phyloP scores from a whole-genome alignment of 495 filamentous ascomycete genomes.

The Talaromyces wortmannii region DNA sequence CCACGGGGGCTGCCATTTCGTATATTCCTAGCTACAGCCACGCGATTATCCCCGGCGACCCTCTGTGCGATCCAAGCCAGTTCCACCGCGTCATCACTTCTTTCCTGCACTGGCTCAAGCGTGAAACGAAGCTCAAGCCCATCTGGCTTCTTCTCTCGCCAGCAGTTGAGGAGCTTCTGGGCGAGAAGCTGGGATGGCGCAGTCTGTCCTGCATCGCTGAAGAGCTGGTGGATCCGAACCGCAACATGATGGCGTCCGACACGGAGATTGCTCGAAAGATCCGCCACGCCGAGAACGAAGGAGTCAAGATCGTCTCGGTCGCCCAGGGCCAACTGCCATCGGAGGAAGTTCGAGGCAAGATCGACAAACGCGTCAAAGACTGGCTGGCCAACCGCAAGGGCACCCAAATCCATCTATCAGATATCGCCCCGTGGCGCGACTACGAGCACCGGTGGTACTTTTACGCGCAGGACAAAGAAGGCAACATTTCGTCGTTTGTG shows the following conservation, averaged over 20 bases:
- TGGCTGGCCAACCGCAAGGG: constrained; percentile 77
- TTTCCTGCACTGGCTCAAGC: constrained; percentile 66
- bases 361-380: constrained; percentile 65
- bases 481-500: constrained; percentile 64
- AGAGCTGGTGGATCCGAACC: constrained; percentile 63
- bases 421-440: constrained; percentile 78
- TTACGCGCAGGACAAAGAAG: constrained; percentile 61
- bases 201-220: constrained; percentile 79
- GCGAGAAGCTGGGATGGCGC: constrained; percentile 71
- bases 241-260: constrained; percentile 46
- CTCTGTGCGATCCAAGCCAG: constrained; percentile 67
- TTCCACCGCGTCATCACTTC: constrained; percentile 61
- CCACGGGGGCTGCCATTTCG: constrained; percentile 71
- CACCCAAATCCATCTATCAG: constrained; percentile 76
- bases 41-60: constrained; percentile 74
- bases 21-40: constrained; percentile 68
- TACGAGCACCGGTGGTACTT: constrained; percentile 72
- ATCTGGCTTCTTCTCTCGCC: constrained; percentile 72
- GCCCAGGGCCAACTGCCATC: constrained; percentile 52
- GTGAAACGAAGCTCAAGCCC: constrained; percentile 65
- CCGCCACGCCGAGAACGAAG: constrained; percentile 70
- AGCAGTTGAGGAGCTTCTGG: constrained; percentile 66
- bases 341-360: constrained; percentile 54
- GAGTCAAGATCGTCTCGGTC: constrained; percentile 64
- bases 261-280: constrained; percentile 61